These are phyloP conservation scores for Rubia peregrina DNA, from an alignment of 305 asterid genomes.

Conservation along the genomic window DNA sequence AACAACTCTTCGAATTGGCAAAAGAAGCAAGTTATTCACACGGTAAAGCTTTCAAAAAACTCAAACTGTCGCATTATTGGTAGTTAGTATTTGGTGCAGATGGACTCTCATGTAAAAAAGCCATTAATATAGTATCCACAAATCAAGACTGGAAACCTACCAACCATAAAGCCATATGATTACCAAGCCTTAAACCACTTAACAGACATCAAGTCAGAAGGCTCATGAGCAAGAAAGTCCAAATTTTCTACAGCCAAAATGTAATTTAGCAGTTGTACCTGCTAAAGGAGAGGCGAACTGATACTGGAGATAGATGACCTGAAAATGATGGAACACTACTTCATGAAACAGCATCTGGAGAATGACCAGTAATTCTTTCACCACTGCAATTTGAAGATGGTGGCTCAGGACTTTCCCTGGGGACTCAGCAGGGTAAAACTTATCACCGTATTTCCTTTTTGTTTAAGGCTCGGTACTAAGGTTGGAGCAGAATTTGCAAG, in stretches of 20 bases:
- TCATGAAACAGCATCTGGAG: conserved; percentile 39
- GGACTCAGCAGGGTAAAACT: conserved; percentile 74
- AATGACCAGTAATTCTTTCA: conserved; percentile 46
- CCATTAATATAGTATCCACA: no score
- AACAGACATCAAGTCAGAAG: background rate
- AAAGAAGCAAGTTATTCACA: background rate
- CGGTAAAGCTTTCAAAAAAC: background rate
- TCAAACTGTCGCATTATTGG: background rate
- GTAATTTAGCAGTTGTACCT: conserved; percentile 35
- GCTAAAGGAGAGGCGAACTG: conserved; percentile 48
- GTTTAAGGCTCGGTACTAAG: conserved; percentile 28
- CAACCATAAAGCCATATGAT: background rate
- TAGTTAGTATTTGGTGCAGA: conserved; percentile 5
- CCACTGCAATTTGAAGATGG: conserved; percentile 68
- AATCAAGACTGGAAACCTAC: background rate
- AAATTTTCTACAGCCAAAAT: conserved; percentile 10
- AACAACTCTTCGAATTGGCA: background rate
- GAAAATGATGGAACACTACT: conserved; percentile 37
- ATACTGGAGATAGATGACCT: conserved; percentile 40
- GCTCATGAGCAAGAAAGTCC: background rate
- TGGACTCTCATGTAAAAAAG: background rate
- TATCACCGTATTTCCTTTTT: conserved; percentile 46
- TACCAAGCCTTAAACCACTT: background rate
- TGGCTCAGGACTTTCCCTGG: conserved; percentile 69
- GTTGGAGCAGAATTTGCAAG: conserved; percentile 54